Evolutionary conservation across 2,329 filamentous ascomycete genomes (phyloP).

Genomic region (Aulographum hederae): DNA sequence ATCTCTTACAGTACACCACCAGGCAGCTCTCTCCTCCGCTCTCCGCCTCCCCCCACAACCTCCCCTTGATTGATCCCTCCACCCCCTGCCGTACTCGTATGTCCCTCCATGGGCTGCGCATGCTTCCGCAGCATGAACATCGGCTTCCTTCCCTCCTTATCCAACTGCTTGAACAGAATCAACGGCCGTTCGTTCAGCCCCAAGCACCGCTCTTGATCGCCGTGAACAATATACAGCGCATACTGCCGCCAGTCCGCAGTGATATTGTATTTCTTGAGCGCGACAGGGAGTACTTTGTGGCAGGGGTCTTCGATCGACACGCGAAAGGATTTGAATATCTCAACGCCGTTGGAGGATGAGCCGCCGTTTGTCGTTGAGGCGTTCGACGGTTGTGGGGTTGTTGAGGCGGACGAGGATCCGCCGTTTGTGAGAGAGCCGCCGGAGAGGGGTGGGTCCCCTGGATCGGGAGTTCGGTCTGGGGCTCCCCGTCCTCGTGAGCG

Average conservation of each 20-base stretch:
- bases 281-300: conserved; percentile 88
- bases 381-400: conserved; percentile 5
- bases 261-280: conserved; percentile 95
- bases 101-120: conserved; percentile 32
- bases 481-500: conserved; percentile 6
- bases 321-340: conserved; percentile 98
- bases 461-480: too few species aligned
- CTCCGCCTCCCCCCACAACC: not conserved
- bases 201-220: conserved; percentile 90
- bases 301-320: conserved; percentile 97
- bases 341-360: conserved; percentile 45
- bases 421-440: conserved; percentile 9
- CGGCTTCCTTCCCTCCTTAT: conserved; percentile 92
- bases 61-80: conserved; percentile 9
- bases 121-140: conserved; percentile 92
- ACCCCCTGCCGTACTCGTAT: conserved; percentile 20
- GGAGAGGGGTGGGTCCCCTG: conserved; percentile 15
- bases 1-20: conserved; percentile 1
- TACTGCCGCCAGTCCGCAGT: conserved; percentile 96
- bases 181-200: conserved; percentile 84
- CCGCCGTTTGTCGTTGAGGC: conserved; percentile 8
- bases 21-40: not conserved
- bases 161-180: conserved; percentile 91
- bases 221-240: conserved; percentile 93
- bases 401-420: conserved; percentile 2